Base-by-base conservation (phyloP, 306 rosid genomes). In the Dryas octopetala region DNA sequence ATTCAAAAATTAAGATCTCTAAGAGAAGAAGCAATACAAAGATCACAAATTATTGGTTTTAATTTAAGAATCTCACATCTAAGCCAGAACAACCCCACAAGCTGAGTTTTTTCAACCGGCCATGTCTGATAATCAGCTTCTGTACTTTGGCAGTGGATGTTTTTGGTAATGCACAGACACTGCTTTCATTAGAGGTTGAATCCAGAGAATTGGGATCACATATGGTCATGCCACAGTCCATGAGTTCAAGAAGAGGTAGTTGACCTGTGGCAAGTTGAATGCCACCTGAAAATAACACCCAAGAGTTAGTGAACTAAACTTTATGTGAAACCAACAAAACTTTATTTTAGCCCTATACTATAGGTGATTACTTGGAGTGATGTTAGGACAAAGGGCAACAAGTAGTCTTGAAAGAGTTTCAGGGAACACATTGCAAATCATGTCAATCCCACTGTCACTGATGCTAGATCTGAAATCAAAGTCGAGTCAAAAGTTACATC, bases 221-320 rank as follows among this genome's bases (percentile, higher is more conserved):
- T 74, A 96, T 86, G 61, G 97, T 86, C 99, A 89, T 88, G 83
- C 99, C 99, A 84, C 99, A 96, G 76, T 96, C 99, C 93, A 96
- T 87, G 68, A 92, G 96, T 82, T 96, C 98, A 78, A 96, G 98
- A 67, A 69, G 86, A 32, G 97, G 99, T 81, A 96, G 75, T 60
- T 96, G 97, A 76, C 97, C 96, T 6, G 98, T 85, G 44, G 98
- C 98, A 84, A 96, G 90, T 75, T 90, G 98, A 77, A 96, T 92
- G 75, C 97, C 97, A 82, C 97, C 99, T 96, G 87, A 70, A 83
- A 72, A 77, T 66, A 38, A 74, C 11, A 62, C 28, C 17, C 69
- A 62, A 66, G 26, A 77, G 51, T 71, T 71, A 79, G 58, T 7
- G 65, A 67, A 76, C 62, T 32, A 68, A 79, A 76, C 68, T 47